These are phyloP conservation scores for Allium sativum DNA, from an alignment of 106 monocot genomes.

Conservation along the genomic window DNA sequence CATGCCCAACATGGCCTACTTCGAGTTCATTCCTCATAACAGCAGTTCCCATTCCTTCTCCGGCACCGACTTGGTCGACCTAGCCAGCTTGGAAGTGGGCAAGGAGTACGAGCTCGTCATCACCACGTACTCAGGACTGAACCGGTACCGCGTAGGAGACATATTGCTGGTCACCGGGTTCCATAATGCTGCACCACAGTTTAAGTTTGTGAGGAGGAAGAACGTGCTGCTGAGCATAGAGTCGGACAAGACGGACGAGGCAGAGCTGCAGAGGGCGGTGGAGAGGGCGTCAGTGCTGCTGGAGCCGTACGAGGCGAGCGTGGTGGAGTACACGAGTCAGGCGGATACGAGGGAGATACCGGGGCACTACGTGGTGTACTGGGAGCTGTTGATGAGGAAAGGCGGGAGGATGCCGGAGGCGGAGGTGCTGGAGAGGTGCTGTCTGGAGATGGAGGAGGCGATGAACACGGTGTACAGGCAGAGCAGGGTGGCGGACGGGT, in stretches of 20 bases:
- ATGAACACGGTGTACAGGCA: slow-evolving; percentile 23
- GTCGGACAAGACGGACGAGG: slow-evolving; percentile 50
- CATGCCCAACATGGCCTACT: slow-evolving; percentile 87
- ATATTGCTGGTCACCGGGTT: slow-evolving; percentile 11
- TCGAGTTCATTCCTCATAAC: slow-evolving; percentile 59
- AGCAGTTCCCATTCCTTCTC: neutral
- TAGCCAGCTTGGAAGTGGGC: slow-evolving; percentile 53
- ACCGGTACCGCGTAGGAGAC: slow-evolving; percentile 29
- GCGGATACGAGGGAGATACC: slow-evolving; percentile 13
- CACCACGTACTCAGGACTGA: slow-evolving; percentile 73
- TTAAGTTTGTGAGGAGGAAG: slow-evolving; percentile 25
- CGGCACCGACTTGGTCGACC: slow-evolving; percentile 29
- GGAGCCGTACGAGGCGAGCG: slow-evolving; percentile 6
- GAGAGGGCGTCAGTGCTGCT: slow-evolving; percentile 28
- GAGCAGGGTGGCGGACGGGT: slow-evolving; percentile 18
- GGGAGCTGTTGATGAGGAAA: slow-evolving; percentile 16
- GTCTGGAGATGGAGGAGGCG: slow-evolving; percentile 19
- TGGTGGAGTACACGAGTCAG: slow-evolving; percentile 24
- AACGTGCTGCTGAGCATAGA: slow-evolving; percentile 54
- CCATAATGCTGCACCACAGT: slow-evolving; percentile 18
- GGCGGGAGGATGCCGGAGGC: neutral
- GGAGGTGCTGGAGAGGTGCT: slow-evolving; percentile 9
- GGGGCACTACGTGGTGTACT: slow-evolving; percentile 21
- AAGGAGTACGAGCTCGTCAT: slow-evolving; percentile 85
- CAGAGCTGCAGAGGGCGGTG: slow-evolving; percentile 48